phyloP scores from a whole-genome alignment of 805 yeast genomes.

The Yamadazyma akitaensis region DNA sequence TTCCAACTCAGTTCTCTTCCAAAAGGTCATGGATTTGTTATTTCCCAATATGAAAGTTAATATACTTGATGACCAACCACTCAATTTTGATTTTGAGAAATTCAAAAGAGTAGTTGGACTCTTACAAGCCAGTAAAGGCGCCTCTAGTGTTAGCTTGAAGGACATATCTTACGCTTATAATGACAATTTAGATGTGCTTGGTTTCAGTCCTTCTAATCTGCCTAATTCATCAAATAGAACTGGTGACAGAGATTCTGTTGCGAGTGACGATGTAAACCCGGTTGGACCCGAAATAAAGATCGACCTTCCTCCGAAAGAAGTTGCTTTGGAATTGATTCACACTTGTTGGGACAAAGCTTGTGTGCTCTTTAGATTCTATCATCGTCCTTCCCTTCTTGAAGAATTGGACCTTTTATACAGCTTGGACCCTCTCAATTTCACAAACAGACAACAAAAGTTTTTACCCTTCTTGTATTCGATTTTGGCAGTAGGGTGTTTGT shows the following conservation, averaged over 20 bases:
- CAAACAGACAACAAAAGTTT: slow-evolving; percentile 70
- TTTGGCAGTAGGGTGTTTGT: slow-evolving; percentile 85
- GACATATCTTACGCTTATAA: slow-evolving; percentile 29
- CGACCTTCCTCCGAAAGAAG: slow-evolving; percentile 71
- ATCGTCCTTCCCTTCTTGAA: slow-evolving; percentile 73
- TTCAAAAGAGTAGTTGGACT: slow-evolving; percentile 23
- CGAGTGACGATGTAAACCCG: slow-evolving; percentile 27
- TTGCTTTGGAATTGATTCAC: slow-evolving; percentile 66
- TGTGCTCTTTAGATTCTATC: slow-evolving; percentile 80
- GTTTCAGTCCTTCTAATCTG: slow-evolving; percentile 3
- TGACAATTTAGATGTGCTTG: slow-evolving; percentile 19
- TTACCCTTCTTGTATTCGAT: slow-evolving; percentile 80
- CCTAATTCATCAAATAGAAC: slow-evolving; percentile 11
- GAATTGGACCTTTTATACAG: slow-evolving; percentile 75
- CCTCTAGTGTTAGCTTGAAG: slow-evolving; percentile 15
- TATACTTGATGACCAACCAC: slow-evolving; percentile 28
- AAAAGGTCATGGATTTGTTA: slow-evolving; percentile 31
- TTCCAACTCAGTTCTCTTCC: slow-evolving; percentile 26
- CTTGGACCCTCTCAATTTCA: slow-evolving; percentile 67
- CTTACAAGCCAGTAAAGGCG: neutral
- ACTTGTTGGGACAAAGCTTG: slow-evolving; percentile 86
- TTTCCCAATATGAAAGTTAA: slow-evolving; percentile 35
- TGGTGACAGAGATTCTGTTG: slow-evolving; percentile 7
- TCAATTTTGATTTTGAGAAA: slow-evolving; percentile 31
- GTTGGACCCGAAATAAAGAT: slow-evolving; percentile 50